Evolutionary conservation across 768 basidiomycete species (phyloP).

Genomic region (Phlebiopsis gigantea): DNA sequence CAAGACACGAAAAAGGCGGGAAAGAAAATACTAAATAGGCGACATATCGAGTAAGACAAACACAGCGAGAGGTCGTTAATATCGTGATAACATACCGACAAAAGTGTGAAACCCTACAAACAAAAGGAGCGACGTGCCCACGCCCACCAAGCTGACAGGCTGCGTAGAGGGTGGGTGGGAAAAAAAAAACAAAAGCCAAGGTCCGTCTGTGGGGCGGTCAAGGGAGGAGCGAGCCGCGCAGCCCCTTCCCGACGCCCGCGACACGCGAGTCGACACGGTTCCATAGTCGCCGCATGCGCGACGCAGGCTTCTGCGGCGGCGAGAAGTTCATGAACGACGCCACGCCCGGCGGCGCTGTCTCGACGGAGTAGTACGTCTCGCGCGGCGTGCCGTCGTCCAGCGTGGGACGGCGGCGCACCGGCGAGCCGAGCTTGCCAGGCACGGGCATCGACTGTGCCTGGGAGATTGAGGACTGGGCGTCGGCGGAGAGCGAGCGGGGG

Average conservation of each 20-base stretch:
- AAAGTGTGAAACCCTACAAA: not conserved
- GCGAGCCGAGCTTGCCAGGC: not conserved
- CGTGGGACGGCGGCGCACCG: not conserved
- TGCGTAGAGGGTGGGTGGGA: too few species aligned
- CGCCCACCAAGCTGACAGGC: too few species aligned
- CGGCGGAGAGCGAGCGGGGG: not conserved
- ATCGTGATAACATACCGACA: not conserved
- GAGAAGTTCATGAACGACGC: constrained; percentile 9
- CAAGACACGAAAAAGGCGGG: not conserved
- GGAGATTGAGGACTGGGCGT: not conserved
- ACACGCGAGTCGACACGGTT: not conserved
- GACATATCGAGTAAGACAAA: too few species aligned
- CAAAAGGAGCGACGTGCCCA: not conserved
- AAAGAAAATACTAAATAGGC: too few species aligned
- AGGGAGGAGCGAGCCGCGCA: not conserved
- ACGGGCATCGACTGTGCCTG: not conserved
- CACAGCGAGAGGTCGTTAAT: not conserved
- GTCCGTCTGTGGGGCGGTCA: too few species aligned
- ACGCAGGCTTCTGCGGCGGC: not conserved
- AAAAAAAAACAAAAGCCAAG: not conserved
- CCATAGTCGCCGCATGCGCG: not conserved
- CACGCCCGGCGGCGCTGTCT: not conserved
- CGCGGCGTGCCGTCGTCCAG: not conserved
- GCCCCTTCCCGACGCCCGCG: not conserved
- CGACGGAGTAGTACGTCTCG: not conserved